Base-by-base conservation (phyloP, 345 rosid genomes). In the Sonneratia caseolaris region DNA sequence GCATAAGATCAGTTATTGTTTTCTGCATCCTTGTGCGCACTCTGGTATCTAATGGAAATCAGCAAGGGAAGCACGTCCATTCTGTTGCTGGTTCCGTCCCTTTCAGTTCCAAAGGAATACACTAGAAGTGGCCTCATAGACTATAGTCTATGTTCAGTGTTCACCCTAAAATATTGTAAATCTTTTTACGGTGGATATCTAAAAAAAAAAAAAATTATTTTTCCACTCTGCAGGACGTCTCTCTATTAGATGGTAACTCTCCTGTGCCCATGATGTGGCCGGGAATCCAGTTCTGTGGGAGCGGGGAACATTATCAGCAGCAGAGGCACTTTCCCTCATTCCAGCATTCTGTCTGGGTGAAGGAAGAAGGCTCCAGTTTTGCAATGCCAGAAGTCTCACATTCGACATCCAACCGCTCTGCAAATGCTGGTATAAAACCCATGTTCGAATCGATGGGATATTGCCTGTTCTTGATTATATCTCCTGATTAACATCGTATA, bases 231-330 rank as follows among this genome's bases (percentile, higher is more conserved):
- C 48, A 68, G 51, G 14, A 68, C 45, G 14, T 45, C 70, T 68
- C 56, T 68, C 37, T 68, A 32, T 27, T 45, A 42, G 70, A 45
- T 27, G 37, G 48, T 21, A 38, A 48, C 70, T 68, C 43, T 68
- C 70, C 70, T 1, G 16, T 45, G 19, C 53, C 53, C 35, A 19
- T 18, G 37, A 68, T 45, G 55, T 68, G 70, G 70, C 53, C 49
- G 35, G 70, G 40, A 1, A 14, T 38, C 51, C 70, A 19, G 70
- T 9, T 67, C 48, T 21, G 12, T 38, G 69, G 43, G 16, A 67
- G 48, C n/a, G n/a, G 14, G 35, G 69, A 67, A 15, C 48, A 19
- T 5, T 61, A 61, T 24, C 66, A 27, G 66, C 66, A 62, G 51
- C 70, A 40, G 3, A 9, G 70, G 47, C 27, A 42, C n/a, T 42